Evolutionary conservation across 257 asterid genomes (phyloP).

Genomic region (Leonotis leonurus): DNA sequence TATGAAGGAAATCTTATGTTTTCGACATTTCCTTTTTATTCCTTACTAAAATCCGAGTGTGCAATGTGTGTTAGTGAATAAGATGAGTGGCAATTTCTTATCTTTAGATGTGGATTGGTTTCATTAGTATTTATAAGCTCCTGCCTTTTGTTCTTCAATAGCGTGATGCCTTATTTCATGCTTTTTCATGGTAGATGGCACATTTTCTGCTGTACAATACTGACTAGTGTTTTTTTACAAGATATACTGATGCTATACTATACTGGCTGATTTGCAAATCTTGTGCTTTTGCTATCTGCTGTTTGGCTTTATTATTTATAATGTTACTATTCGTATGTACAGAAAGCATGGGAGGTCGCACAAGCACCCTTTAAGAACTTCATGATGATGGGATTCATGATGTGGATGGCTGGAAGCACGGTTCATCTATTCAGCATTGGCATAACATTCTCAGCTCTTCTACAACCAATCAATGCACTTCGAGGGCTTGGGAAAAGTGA

Average conservation of each 20-base stretch:
- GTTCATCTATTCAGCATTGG: conserved; percentile 96
- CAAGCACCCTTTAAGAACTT: conserved; percentile 93
- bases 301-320: not conserved
- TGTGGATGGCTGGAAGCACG: conserved; percentile 99
- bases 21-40: not conserved
- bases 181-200: not conserved
- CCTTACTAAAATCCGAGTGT: not conserved
- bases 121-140: not conserved
- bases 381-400: conserved; percentile 97
- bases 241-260: too few species aligned
- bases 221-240: not conserved
- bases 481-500: conserved; percentile 92
- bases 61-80: not conserved
- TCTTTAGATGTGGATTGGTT: not conserved
- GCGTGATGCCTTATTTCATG: not conserved
- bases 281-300: not conserved
- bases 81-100: not conserved
- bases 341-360: conserved; percentile 99
- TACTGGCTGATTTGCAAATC: not conserved
- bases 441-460: conserved; percentile 89
- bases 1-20: not conserved
- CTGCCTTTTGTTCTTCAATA: not conserved
- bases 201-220: conserved; percentile 2
- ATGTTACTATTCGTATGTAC: conserved; percentile 16
- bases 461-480: conserved; percentile 95